phyloP scores from a whole-genome alignment of 441 rosid species.

The Euphorbia schlechtendalii region DNA sequence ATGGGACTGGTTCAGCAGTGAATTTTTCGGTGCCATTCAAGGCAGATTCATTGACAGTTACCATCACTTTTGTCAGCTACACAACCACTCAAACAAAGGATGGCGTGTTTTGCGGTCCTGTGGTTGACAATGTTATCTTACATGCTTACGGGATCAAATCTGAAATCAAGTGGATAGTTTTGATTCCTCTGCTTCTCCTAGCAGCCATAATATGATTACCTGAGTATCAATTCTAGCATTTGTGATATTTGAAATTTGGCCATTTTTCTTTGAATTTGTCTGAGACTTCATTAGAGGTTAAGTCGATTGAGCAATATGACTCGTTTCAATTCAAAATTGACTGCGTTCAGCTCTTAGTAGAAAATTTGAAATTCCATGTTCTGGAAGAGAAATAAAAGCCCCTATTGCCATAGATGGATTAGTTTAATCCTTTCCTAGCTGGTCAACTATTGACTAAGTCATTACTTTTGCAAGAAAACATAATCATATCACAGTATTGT shows the following conservation, averaged over 20 bases:
- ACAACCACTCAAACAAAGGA: slow-evolving; percentile 17
- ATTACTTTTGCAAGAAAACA: background rate
- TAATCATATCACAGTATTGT: background rate
- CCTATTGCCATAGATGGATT: background rate
- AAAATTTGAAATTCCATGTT: background rate
- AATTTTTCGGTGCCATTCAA: slow-evolving; percentile 30
- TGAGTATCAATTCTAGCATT: background rate
- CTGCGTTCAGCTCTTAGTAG: background rate
- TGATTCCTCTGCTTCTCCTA: slow-evolving; percentile 20
- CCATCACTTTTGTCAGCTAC: slow-evolving; percentile 13
- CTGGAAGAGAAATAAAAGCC: background rate
- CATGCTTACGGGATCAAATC: slow-evolving; percentile 8
- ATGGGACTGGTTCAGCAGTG: slow-evolving; percentile 18
- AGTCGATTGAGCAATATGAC: background rate
- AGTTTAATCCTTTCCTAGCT: background rate
- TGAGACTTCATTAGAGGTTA: background rate
- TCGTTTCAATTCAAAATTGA: background rate
- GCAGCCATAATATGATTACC: slow-evolving; percentile 10
- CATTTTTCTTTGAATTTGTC: background rate
- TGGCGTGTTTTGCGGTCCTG: slow-evolving; percentile 14
- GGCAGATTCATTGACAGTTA: slow-evolving; percentile 28
- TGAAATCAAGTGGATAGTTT: slow-evolving; percentile 17
- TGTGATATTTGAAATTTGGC: background rate
- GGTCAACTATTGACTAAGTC: background rate
- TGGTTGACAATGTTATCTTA: slow-evolving; percentile 12